phyloP scores from a whole-genome alignment of 1,284 basidiomycete genomes.

The Trametes pubescens region DNA sequence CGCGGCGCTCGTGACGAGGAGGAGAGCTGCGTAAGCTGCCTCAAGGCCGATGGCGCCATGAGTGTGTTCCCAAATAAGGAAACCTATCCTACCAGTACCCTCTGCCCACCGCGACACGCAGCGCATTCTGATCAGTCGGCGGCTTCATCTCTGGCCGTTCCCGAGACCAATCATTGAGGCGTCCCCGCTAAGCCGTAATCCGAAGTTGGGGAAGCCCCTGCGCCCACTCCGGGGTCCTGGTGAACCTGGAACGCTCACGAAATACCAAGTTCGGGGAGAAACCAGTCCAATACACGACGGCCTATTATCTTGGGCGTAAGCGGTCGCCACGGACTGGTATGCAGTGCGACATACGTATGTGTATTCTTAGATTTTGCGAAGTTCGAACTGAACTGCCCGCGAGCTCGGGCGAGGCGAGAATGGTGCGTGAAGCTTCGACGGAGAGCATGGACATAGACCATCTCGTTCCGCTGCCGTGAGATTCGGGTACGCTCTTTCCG shows the following conservation, averaged over 20 bases:
- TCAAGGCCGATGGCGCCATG: constrained; percentile 38
- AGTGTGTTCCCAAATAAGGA: constrained; percentile 23
- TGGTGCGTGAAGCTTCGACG: too few species aligned
- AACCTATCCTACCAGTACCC: constrained; percentile 30
- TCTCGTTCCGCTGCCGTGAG: too few species aligned
- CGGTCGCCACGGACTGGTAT: too few species aligned
- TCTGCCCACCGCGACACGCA: constrained; percentile 36
- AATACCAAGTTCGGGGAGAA: too few species aligned
- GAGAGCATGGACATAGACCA: too few species aligned
- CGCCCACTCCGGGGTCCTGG: constrained; percentile 8
- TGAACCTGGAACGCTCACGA: not conserved
- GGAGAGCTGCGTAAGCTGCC: constrained; percentile 27
- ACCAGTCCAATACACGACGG: not conserved
- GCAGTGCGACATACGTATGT: too few species aligned
- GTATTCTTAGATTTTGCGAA: too few species aligned
- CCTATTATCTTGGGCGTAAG: too few species aligned
- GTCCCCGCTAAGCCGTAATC: constrained; percentile 25
- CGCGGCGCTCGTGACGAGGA: constrained; percentile 28
- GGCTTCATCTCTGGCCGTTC: constrained; percentile 24
- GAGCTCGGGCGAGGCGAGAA: too few species aligned
- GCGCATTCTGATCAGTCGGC: constrained; percentile 25
- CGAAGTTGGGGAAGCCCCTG: constrained; percentile 12
- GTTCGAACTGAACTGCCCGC: too few species aligned
- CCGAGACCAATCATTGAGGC: constrained; percentile 27
- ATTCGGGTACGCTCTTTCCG: too few species aligned